Percentiles rank a stretch among this genome's conserved stretches.
phyloP scores from a whole-genome alignment of 78 protist species.

The Dictyostelium firmibasis region DNA sequence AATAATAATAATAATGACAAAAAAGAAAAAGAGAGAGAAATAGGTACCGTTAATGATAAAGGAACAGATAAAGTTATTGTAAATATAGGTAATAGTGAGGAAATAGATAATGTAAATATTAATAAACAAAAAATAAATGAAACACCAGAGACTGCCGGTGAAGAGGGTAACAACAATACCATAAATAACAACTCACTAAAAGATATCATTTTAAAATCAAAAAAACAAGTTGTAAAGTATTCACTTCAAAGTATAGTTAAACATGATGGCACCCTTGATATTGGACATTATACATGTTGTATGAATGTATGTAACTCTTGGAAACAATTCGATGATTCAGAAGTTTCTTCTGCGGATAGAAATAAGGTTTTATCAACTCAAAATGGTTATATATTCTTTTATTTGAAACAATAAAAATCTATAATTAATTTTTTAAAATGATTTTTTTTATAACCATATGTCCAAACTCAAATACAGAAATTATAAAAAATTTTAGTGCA shows the following conservation, averaged over 20 bases:
- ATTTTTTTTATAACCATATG: no score
- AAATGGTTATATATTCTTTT: slow-evolving; percentile 22
- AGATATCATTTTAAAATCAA: not conserved
- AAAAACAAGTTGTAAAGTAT: not conserved
- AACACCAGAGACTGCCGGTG: not conserved
- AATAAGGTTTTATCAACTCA: not conserved
- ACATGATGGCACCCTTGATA: slow-evolving; percentile 10
- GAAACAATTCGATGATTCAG: slow-evolving; percentile 49
- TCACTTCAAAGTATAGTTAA: slow-evolving; percentile 25
- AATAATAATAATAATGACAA: no score
- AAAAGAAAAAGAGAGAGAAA: not conserved
- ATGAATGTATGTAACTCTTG: slow-evolving; percentile 19
- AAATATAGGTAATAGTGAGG: not conserved
- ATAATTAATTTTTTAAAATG: no score
- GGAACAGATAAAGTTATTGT: not conserved
- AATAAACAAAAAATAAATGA: not conserved
- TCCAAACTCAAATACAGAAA: no score
- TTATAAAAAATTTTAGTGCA: not conserved
- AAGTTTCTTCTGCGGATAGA: not conserved
- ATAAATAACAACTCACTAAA: not conserved
- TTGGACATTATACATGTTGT: slow-evolving; percentile 53
- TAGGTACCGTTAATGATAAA: not conserved
- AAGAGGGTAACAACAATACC: no score
- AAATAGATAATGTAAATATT: not conserved
- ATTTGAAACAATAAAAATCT: not conserved